A percentile compares a stretch with the other conserved stretches of the same genome.
These are phyloP conservation scores for Theobroma cacao DNA, from an alignment of 345 rosid species.

Conservation along the genomic window DNA sequence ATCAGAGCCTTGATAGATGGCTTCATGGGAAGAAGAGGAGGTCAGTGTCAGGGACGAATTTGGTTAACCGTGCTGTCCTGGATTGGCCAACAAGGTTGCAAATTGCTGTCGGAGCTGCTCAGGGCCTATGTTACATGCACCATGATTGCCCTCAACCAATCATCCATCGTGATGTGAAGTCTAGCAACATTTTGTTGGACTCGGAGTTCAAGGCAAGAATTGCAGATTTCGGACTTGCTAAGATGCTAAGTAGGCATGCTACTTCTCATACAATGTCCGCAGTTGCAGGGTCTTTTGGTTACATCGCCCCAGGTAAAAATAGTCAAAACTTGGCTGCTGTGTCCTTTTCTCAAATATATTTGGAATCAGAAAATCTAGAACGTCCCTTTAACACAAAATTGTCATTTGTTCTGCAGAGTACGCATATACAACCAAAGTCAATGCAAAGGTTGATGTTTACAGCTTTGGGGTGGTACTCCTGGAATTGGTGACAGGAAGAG, in stretches of 20 bases:
- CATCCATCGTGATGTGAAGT: constrained; percentile 86
- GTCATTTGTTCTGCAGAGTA: constrained; percentile 43
- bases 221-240: constrained; percentile 94
- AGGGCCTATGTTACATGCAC: constrained; percentile 89
- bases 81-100: constrained; percentile 72
- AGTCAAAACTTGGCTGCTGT: neutral
- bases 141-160: constrained; percentile 71
- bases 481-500: constrained; percentile 82
- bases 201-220: constrained; percentile 69
- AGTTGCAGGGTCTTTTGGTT: constrained; percentile 89
- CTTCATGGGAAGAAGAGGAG: constrained; percentile 58
- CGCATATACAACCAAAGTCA: constrained; percentile 72
- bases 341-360: neutral
- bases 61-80: constrained; percentile 26
- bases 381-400: neutral
- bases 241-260: constrained; percentile 56
- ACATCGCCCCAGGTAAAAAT: constrained; percentile 82
- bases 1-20: constrained; percentile 84
- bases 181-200: constrained; percentile 82
- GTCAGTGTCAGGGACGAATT: constrained; percentile 7
- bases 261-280: constrained; percentile 73
- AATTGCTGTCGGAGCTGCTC: constrained; percentile 83
- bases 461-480: constrained; percentile 93
- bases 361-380: neutral
- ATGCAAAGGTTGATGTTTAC: constrained; percentile 78